Evolutionary conservation across 2,329 filamentous ascomycete species (phyloP), one percentile per base, ranked within the genome.

Genomic region (Neopestalotiopsis sp.): DNA sequence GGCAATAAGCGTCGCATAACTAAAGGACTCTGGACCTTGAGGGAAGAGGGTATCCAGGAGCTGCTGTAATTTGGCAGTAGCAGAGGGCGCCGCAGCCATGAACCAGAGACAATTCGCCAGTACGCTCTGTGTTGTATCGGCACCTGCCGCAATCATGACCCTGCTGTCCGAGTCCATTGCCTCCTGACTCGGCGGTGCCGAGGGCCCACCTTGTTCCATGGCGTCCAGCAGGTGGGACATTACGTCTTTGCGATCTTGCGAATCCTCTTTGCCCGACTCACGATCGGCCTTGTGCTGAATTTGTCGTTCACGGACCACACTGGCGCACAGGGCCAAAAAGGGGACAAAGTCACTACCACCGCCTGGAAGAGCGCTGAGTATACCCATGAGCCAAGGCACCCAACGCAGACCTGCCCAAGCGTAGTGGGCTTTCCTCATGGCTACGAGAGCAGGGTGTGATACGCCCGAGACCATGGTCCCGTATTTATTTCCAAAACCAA

Each of bases 111-210:
- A 24, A 30, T 68, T 68, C 12, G 66, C 63, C 65, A 69, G 58
- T 6, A 60, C 68, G 28, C 66, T 69, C 42, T 67, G 65, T 32
- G 66, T 67, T 30, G 68, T 69, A 40, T 69, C 68, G 20, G 68
- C 66, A 5, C 65, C 68, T 1, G 68, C 68, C 7, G 68, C 68
- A 30, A 69, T 68, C 66, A 69, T 69, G 61, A 59, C 56, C 13
- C 68, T 60, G 40, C 68, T 69, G 52, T 69, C 68, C 38, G 34
- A 34, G 24, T 45, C n/a, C 12, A 69, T 30, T 4, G 68, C 68
- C 13, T 67, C 66, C 12, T 58, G 24, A 4, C 66, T 69, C 28
- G 65, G 61, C 6, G 65, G 40, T 2, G 60, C 68, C 32, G 60
- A 60, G 56, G 65, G 52, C 6, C 61, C 65, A 17, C 62, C 61